Conservation (phyloP, 2,329 filamentous ascomycete species). For the Tolypocladium endophyticum region DNA sequence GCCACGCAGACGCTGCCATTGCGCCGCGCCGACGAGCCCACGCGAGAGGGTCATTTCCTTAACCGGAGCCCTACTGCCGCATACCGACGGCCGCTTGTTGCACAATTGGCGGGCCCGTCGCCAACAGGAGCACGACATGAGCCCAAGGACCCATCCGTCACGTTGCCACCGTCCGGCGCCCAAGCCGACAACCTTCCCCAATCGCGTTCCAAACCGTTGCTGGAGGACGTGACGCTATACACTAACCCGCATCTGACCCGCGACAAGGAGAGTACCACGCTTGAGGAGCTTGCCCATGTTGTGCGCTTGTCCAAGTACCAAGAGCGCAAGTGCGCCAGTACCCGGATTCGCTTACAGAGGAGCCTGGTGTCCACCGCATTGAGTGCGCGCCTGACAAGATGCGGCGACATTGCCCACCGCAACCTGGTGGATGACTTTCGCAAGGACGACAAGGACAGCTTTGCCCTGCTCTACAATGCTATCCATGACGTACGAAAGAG, state of each 20-base stretch:
- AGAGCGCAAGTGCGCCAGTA: slow-evolving; percentile 67
- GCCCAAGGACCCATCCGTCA: slow-evolving; percentile 14
- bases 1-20: slow-evolving; percentile 28
- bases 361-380: slow-evolving; percentile 66
- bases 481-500: slow-evolving; percentile 71
- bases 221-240: slow-evolving; percentile 57
- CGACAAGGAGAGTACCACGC: slow-evolving; percentile 55
- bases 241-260: slow-evolving; percentile 49
- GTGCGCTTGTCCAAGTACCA: slow-evolving; percentile 72
- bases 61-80: slow-evolving; percentile 26
- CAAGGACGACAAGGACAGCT: slow-evolving; percentile 67
- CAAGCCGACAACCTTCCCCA: slow-evolving; percentile 32
- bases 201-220: slow-evolving; percentile 40
- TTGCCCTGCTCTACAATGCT: slow-evolving; percentile 64
- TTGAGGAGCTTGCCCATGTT: slow-evolving; percentile 69
- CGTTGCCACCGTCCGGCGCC: slow-evolving; percentile 14
- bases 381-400: slow-evolving; percentile 63
- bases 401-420: slow-evolving; percentile 63
- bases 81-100: slow-evolving; percentile 38
- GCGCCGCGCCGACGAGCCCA: slow-evolving; percentile 32
- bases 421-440: slow-evolving; percentile 71
- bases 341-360: slow-evolving; percentile 61
- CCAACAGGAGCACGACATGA: slow-evolving; percentile 17
- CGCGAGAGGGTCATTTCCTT: slow-evolving; percentile 27
- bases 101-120: slow-evolving; percentile 26